Base-by-base conservation (phyloP, 2,329 filamentous ascomycete genomes). In the Aspergillus hiratsukae region DNA sequence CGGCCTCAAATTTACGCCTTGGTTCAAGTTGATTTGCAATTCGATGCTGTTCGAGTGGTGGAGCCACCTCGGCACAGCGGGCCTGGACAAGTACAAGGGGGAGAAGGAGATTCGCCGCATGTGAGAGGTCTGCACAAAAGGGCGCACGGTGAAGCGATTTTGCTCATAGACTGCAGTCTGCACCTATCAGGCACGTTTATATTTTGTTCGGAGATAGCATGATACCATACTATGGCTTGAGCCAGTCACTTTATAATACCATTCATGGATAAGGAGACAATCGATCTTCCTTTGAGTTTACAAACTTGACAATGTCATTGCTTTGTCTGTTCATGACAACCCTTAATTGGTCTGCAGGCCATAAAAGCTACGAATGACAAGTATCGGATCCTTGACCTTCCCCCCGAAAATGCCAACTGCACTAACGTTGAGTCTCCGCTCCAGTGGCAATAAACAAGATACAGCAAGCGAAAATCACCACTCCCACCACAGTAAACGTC, bases 1-100 rank as follows among this genome's bases (percentile, higher is more conserved):
- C 3, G 81, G 77, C 53, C 81, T 96, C 66, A 89, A 87, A 68
- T 97, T 97, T 75, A 99, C 94, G 0, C 94, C 94, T 1, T 99
- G 94, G 94, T 99, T 99, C 81, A 96, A 96, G 82, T 87, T 99
- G 65, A 97, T 99, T 70, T 99, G 94, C 82, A 83, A 97, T 75
- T 91, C 90, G 50, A 92, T 97, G 90, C 84, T 99, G 45, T 99
- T 96, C 68, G 88, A 97, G 75, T 99, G 94, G 94, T 99, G 94
- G 94, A 81, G 87, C 70, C 86, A 89, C 76, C 83, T 97, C 55
- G 87, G 73, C 48, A 72, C 94, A 65, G 79, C 83, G 25, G 89
- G 89, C 9, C 80, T 97, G 64, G 89, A 95, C 58, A 88, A 90
- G 77, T 96, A 93, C 77, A 83, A 85, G 76, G 87, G 91, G 71